Conservation (phyloP, 2,329 filamentous ascomycete species). For the Rhytidhysteron rufulum region DNA sequence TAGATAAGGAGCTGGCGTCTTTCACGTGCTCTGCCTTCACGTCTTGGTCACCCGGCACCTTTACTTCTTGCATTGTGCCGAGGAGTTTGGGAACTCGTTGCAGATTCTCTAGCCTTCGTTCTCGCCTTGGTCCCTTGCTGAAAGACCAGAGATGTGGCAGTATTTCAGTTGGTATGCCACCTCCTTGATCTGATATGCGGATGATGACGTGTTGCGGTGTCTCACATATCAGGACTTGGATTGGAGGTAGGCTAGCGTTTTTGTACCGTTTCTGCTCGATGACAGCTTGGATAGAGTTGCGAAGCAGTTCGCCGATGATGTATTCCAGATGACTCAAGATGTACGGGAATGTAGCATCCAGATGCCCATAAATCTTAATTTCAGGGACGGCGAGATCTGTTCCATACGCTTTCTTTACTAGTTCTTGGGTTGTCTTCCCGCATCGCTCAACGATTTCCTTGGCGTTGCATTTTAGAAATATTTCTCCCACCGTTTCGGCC, state of each 20-base stretch:
- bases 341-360: constrained; percentile 89
- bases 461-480: constrained; percentile 89
- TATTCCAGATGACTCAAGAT: constrained; percentile 96
- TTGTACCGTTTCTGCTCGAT: constrained; percentile 65
- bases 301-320: constrained; percentile 89
- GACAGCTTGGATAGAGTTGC: constrained; percentile 91
- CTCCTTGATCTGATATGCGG: constrained; percentile 90
- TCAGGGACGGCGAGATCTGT: constrained; percentile 69
- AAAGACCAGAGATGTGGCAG: constrained; percentile 95
- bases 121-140: constrained; percentile 80
- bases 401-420: constrained; percentile 73
- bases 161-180: constrained; percentile 80
- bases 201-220: constrained; percentile 93
- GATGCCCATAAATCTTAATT: constrained; percentile 78
- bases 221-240: constrained; percentile 93
- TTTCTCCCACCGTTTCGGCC: constrained; percentile 88
- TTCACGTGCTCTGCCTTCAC: constrained; percentile 17
- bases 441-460: constrained; percentile 84
- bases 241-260: constrained; percentile 63
- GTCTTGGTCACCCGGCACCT: constrained; percentile 31
- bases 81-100: constrained; percentile 84
- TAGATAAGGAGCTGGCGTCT: constrained; percentile 63
- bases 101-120: constrained; percentile 77
- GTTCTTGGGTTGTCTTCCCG: constrained; percentile 68
- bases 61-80: constrained; percentile 86